Conservation (phyloP, 441 rosid genomes). For the Aquilaria agallochum region DNA sequence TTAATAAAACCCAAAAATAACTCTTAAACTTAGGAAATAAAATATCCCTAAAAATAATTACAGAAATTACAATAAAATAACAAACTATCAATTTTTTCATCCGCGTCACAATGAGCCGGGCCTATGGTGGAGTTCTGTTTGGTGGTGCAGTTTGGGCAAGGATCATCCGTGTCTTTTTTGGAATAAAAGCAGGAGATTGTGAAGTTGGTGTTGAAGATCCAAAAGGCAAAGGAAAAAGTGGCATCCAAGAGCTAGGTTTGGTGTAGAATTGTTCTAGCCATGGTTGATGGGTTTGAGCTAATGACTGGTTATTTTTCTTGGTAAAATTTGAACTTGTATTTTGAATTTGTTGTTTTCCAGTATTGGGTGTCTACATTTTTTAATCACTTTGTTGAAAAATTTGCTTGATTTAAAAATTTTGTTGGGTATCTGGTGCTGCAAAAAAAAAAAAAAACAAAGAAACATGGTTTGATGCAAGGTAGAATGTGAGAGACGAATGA, state of each 20-base stretch:
- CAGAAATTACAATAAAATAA: too few relatives aligned
- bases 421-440: too few relatives aligned
- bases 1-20: too few relatives aligned
- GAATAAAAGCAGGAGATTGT: slow-evolving; percentile 67
- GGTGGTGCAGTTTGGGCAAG: slow-evolving; percentile 23
- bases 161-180: slow-evolving; percentile 57
- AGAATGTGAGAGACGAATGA: too few relatives aligned
- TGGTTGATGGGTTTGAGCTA: slow-evolving; percentile 15
- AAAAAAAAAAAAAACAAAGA: too few relatives aligned
- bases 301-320: slow-evolving; percentile 30
- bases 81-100: too few relatives aligned
- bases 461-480: too few relatives aligned
- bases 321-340: slow-evolving; percentile 17
- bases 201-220: slow-evolving; percentile 64
- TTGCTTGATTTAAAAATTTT: slow-evolving; percentile 29
- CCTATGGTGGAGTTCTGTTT: slow-evolving; percentile 18
- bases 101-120: not conserved
- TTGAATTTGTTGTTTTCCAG: slow-evolving; percentile 20
- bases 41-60: too few relatives aligned
- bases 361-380: slow-evolving; percentile 14
- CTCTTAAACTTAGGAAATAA: too few relatives aligned
- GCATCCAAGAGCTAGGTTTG: slow-evolving; percentile 20
- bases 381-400: slow-evolving; percentile 27
- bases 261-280: slow-evolving; percentile 15
- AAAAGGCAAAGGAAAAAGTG: slow-evolving; percentile 55